Evolutionary conservation across 768 basidiomycete species (phyloP).

Genomic region (Suillus subalutaceus): DNA sequence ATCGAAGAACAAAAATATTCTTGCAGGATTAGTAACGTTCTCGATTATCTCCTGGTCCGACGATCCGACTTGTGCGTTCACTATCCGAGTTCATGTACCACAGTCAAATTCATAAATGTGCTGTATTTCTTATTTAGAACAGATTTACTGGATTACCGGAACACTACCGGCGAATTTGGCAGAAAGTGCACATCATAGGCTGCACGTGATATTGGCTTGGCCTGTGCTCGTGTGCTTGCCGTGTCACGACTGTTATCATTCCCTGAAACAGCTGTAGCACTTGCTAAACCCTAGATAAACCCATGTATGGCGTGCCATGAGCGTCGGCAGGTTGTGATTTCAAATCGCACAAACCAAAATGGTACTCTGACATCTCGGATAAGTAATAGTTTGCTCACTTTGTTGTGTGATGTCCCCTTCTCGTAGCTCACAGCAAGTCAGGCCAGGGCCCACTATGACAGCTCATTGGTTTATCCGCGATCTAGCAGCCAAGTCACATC

Average conservation of each 20-base stretch:
- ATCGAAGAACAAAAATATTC: neutral
- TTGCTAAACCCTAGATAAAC: too few relatives aligned
- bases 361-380: neutral
- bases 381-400: neutral
- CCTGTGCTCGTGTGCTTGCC: neutral
- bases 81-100: neutral
- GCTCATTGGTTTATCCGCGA: neutral
- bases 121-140: too few relatives aligned
- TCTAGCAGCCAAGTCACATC: neutral
- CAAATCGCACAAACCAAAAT: neutral
- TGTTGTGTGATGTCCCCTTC: neutral
- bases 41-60: neutral
- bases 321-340: neutral
- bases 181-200: neutral
- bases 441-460: neutral
- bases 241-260: neutral
- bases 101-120: too few relatives aligned
- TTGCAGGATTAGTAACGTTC: neutral
- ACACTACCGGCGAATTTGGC: too few relatives aligned
- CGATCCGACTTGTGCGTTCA: neutral
- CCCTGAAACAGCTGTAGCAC: neutral
- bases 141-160: too few relatives aligned
- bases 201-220: neutral
- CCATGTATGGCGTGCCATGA: neutral
- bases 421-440: neutral